Conservation (phyloP, 176 grass and related monocot species). For the Oryza nivara region DNA sequence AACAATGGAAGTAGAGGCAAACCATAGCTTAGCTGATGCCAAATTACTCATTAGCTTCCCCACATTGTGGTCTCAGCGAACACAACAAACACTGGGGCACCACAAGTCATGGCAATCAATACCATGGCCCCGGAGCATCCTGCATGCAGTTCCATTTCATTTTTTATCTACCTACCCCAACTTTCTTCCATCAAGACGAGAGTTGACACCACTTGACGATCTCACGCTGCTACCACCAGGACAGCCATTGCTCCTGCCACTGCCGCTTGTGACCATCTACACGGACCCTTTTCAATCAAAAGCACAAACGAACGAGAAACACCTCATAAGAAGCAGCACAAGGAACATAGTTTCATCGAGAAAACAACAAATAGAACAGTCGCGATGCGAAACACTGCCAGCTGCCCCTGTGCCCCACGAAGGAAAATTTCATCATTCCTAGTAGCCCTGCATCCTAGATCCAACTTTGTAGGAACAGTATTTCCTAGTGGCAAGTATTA, state of each 20-base stretch:
- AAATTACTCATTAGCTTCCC: constrained; percentile 4
- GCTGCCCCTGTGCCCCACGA: too few species aligned
- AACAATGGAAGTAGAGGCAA: not conserved
- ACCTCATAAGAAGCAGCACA: constrained; percentile 9
- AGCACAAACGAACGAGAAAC: constrained; percentile 24
- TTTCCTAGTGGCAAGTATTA: not conserved
- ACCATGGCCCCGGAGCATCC: not conserved
- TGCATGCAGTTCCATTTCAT: not conserved
- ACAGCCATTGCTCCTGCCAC: constrained; percentile 22
- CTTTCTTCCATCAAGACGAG: constrained; percentile 23
- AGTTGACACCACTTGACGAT: not conserved
- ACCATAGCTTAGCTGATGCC: not conserved
- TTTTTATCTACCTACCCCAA: not conserved
- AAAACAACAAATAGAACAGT: constrained; percentile 12
- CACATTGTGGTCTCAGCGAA: not conserved
- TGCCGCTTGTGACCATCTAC: constrained; percentile 41
- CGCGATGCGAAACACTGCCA: not conserved
- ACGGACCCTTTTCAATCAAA: constrained; percentile 29
- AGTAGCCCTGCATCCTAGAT: not conserved
- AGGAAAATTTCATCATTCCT: not conserved
- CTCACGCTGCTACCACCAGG: constrained; percentile 1
- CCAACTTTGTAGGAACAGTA: not conserved
- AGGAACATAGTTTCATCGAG: not conserved
- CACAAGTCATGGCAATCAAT: not conserved
- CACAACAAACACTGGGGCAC: not conserved